Evolutionary conservation across 169 alveolate species (phyloP), one percentile per base, ranked within the genome.

Genomic region (Plasmodium malariae): DNA sequence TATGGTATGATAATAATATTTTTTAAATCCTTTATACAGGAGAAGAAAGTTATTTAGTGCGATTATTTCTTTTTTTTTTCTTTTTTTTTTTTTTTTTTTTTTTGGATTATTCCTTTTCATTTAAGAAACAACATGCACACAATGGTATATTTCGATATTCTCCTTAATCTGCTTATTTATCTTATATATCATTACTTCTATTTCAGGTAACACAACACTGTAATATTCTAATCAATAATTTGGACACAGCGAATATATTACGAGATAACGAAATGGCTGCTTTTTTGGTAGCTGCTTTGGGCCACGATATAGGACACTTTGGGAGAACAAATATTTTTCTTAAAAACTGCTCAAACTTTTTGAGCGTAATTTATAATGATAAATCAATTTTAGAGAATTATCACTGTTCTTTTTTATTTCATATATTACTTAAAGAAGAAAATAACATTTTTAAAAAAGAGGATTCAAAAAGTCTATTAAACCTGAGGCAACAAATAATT

Each of bases 251-350:
- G 9, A 86, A 86, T 26, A 86, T 86, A 26, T 36, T 86, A 36
- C 34, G 54, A 43, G 86, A 68, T 70, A 86, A 86, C 74, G 92
- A 86, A 49, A 28, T 86, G 73, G 94, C 96, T 37, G 89, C 95
- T 14, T 85, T 96, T n/a, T 83, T 97, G 19, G 76, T 97, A 4
- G 96, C 99, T 1, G 94, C 97, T n/a, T 76, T 97, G 30, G 96
- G 97, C 14, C 99, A 97, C 73, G 99, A 97, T 90, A 96, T 97
- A 12, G 99, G 98, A 34, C 99, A 97, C 88, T 97, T 97, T 51
- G 99, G 97, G 1, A 71, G 97, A 67, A 97, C 95, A 62, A 97
- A 95, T 65, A 87, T 96, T 12, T 96, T 95, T 68, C 92, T 96
- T 55, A 93, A 94, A 55, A 94, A 95, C 73, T 86, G 96, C 40